Base-by-base conservation (phyloP, 2,329 filamentous ascomycete species). In the Ascochyta rabiei region DNA sequence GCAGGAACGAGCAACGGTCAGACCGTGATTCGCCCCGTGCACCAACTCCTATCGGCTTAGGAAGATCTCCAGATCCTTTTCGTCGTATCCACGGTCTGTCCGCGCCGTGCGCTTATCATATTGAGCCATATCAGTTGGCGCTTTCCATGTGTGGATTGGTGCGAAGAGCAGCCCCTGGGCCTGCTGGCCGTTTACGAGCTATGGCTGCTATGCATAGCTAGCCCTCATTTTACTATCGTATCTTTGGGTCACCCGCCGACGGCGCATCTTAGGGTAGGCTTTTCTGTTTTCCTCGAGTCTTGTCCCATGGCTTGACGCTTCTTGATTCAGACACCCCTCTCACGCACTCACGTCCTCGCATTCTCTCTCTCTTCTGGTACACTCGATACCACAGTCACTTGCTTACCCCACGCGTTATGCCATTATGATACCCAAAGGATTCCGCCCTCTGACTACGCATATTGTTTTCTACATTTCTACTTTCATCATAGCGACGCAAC, bases 381-480 rank as follows among this genome's bases (percentile, higher is more conserved):
- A 37, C 24, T 56, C 33, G 23, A 40, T 52, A 31, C 42, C 44
- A 21, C n/a, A 49, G 45, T 56, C 60, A 44, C 50, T 60, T 53
- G 37, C 59, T 61, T 30, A 19, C 21, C 34, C 23, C 38, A 37
- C 56, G 51, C 62, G 62, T 66, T 59, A 71, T 72, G 68, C 62
- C 56, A 69, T 67, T 41, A 71, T 71, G 67, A 70, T 72, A 16
- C 59, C 53, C 46, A 71, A 71, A 47, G 65, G 64, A 15, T 63
- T 63, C 51, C 64, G 66, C 34, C 49, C 68, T 40, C 69, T 68
- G 33, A 56, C 68, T 19, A 59, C 60, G 2, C 66, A 70, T 41
- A 54, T 72, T 38, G 42, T 67, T 39, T 69, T 71, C 33, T 71
- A 68, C 48, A 60, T 72, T 44, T 66, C 62, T 49, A 63, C 62